These are phyloP conservation scores for Tylopilus sp. DNA, from an alignment of 768 basidiomycete genomes.

Conservation along the genomic window DNA sequence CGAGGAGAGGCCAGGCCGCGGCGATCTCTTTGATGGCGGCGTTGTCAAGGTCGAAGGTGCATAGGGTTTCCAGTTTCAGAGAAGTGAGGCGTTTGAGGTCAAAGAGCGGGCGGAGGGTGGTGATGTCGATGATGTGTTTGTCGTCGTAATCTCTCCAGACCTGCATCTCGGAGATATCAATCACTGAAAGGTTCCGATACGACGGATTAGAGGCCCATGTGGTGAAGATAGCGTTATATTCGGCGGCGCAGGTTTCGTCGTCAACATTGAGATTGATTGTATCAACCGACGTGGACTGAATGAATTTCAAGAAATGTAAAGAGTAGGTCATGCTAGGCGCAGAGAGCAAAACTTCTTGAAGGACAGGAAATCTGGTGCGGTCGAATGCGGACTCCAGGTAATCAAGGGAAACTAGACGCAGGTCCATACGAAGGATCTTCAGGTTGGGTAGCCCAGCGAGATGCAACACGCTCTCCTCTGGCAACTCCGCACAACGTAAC, in stretches of 20 bases:
- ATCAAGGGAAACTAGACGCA: constrained; percentile 24
- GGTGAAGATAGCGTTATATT: constrained; percentile 22
- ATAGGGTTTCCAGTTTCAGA: constrained; percentile 28
- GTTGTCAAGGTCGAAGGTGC: constrained; percentile 26
- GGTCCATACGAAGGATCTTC: constrained; percentile 24
- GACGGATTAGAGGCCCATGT: constrained; percentile 21
- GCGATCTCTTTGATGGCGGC: constrained; percentile 24
- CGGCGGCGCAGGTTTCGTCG: constrained; percentile 27
- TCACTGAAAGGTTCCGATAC: constrained; percentile 23
- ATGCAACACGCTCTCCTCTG: constrained; percentile 22
- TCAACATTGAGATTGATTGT: constrained; percentile 33
- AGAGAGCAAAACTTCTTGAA: constrained; percentile 23
- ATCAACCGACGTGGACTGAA: constrained; percentile 26
- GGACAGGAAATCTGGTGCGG: constrained; percentile 16
- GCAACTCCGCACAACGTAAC: constrained; percentile 26
- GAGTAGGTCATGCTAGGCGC: constrained; percentile 21
- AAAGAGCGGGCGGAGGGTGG: constrained; percentile 25
- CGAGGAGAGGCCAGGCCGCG: constrained; percentile 26
- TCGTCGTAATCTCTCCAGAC: constrained; percentile 29
- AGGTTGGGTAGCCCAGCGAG: constrained; percentile 21
- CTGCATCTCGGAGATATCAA: constrained; percentile 31
- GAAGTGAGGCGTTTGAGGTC: constrained; percentile 18
- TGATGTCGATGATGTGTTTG: constrained; percentile 28
- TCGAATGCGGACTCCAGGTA: constrained; percentile 15
- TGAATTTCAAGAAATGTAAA: constrained; percentile 25